Percentiles rank a stretch among this genome's conserved stretches.
Conservation (phyloP, 192 early-diverging fungal genomes). For the Gaertneriomyces semiglobifer region DNA sequence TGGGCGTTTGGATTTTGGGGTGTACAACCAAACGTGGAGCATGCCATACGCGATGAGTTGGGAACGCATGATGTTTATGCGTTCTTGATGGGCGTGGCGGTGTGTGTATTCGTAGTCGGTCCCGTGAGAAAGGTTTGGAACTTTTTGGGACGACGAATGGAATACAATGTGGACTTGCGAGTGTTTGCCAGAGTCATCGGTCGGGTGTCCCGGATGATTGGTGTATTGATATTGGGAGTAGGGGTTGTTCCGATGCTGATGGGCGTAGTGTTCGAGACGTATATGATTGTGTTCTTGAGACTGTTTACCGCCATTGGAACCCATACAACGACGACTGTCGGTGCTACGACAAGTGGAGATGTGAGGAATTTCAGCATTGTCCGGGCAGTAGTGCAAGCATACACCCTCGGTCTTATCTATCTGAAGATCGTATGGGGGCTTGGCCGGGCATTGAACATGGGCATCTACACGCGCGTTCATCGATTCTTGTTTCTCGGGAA, state of each 20-base stretch:
- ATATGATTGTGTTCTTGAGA: constrained; percentile 62
- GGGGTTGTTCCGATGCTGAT: constrained; percentile 24
- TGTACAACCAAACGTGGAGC: neutral
- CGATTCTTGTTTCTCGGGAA: too few species aligned
- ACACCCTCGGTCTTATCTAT: constrained; percentile 68
- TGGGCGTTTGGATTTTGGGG: constrained; percentile 52
- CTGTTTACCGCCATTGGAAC: constrained; percentile 4
- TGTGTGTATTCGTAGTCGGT: too few species aligned
- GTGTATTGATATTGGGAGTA: too few species aligned
- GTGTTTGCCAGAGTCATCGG: too few species aligned
- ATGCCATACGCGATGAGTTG: constrained; percentile 36
- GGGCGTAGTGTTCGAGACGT: constrained; percentile 70
- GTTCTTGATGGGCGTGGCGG: constrained; percentile 60
- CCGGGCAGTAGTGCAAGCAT: constrained; percentile 52
- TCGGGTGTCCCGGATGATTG: too few species aligned
- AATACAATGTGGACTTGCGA: too few species aligned
- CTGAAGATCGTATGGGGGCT: constrained; percentile 58
- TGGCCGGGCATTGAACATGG: too few species aligned
- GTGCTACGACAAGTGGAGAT: neutral
- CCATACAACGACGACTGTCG: neutral
- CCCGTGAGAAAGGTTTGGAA: too few species aligned
- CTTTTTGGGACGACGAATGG: too few species aligned
- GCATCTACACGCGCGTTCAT: too few species aligned
- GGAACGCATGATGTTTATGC: constrained; percentile 77
- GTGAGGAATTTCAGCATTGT: neutral